These are phyloP conservation scores for Lasiosphaeriaceae sp. DNA, from an alignment of 495 filamentous ascomycete genomes.

Conservation along the genomic window DNA sequence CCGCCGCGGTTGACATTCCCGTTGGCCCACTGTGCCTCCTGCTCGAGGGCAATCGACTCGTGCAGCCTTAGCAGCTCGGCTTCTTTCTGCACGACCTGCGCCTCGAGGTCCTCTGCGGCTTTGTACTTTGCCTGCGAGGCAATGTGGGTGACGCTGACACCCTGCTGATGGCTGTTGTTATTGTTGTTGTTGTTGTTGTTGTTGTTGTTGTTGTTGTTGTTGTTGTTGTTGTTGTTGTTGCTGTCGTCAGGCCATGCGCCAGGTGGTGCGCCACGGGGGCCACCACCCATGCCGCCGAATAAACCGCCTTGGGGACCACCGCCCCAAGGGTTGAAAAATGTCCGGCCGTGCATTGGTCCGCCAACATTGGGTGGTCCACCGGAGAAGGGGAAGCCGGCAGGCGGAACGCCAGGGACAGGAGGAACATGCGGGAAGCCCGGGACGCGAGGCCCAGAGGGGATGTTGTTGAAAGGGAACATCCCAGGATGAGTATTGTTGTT, in stretches of 20 bases:
- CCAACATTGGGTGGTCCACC: background rate
- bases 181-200: conserved; percentile 5
- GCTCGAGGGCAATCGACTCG: conserved; percentile 14
- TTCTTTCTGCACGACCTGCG: conserved; percentile 21
- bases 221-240: conserved; percentile 2
- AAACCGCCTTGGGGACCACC: background rate
- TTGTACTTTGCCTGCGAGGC: conserved; percentile 26
- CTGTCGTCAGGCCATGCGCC: conserved; percentile 26
- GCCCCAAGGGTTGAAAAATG: background rate
- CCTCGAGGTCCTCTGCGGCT: conserved; percentile 26
- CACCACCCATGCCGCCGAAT: conserved; percentile 3
- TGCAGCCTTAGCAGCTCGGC: conserved; percentile 16
- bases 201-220: conserved; percentile 3
- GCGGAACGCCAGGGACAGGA: background rate
- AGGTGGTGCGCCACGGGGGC: conserved; percentile 5
- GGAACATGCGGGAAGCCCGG: background rate
- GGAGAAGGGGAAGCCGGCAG: background rate
- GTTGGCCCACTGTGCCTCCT: background rate
- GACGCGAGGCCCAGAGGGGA: background rate
- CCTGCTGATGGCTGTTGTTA: background rate
- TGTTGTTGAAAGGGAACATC: background rate
- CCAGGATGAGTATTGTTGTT: background rate
- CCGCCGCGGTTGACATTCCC: background rate
- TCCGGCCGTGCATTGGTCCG: background rate
- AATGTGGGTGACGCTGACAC: conserved; percentile 2